These are phyloP conservation scores for Podila epigama DNA, from an alignment of 192 early-diverging fungal species.

Conservation along the genomic window DNA sequence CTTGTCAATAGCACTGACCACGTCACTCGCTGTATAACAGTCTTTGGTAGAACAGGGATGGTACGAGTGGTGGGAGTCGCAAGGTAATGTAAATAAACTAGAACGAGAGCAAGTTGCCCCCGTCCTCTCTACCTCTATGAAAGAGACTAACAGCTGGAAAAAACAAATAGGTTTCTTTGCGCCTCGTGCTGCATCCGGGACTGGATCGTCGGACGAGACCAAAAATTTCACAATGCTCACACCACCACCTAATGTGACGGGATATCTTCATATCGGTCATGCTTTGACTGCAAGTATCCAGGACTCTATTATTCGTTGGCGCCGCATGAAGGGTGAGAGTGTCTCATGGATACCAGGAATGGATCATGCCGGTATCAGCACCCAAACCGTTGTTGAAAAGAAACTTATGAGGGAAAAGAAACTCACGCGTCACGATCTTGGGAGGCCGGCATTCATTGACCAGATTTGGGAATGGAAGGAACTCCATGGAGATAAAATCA, in stretches of 20 bases:
- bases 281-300: constrained; percentile 92
- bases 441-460: constrained; percentile 82
- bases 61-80: constrained; percentile 97
- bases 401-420: constrained; percentile 75
- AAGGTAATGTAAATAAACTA: constrained; percentile 59
- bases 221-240: constrained; percentile 88
- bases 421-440: constrained; percentile 84
- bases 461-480: constrained; percentile 91
- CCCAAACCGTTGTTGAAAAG: constrained; percentile 95
- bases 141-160: background rate
- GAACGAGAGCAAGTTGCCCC: too few relatives aligned
- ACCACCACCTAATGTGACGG: constrained; percentile 97
- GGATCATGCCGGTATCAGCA: constrained; percentile 98
- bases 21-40: constrained; percentile 3
- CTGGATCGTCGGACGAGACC: constrained; percentile 54
- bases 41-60: constrained; percentile 84
- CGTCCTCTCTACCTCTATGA: too few relatives aligned
- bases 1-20: background rate
- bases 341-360: constrained; percentile 95
- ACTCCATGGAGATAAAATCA: constrained; percentile 79
- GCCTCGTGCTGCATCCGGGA: constrained; percentile 11
- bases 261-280: constrained; percentile 93
- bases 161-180: constrained; percentile 26
- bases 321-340: constrained; percentile 90
- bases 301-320: constrained; percentile 76